These are phyloP conservation scores for Hypericum perforatum DNA, from an alignment of 345 rosid genomes.

Conservation along the genomic window DNA sequence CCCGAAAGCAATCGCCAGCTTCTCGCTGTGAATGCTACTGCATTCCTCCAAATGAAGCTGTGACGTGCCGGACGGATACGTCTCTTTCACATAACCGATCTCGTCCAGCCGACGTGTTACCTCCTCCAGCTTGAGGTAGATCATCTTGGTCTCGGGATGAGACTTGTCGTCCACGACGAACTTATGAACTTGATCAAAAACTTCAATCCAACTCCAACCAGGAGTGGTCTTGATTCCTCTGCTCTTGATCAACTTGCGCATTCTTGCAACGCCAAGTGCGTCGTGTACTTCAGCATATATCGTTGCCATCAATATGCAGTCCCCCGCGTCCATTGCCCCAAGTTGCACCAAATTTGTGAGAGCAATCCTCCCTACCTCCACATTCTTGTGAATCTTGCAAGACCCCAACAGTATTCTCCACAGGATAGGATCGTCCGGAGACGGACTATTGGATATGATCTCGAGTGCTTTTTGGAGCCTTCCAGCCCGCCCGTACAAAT, in stretches of 20 bases:
- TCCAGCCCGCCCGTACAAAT: constrained; percentile 53
- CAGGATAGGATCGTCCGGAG: constrained; percentile 37
- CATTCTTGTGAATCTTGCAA: constrained; percentile 40
- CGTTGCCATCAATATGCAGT: constrained; percentile 36
- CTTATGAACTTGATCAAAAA: constrained; percentile 34
- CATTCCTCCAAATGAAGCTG: constrained; percentile 21
- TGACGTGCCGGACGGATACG: constrained; percentile 2
- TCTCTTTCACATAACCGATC: constrained; percentile 32
- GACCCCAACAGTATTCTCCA: constrained; percentile 44
- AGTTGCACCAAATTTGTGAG: constrained; percentile 29
- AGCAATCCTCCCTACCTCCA: constrained; percentile 35
- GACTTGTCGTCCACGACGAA: constrained; percentile 31
- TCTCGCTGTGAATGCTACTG: constrained; percentile 31
- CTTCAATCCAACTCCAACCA: constrained; percentile 67
- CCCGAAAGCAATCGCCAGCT: constrained; percentile 41
- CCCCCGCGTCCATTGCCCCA: constrained; percentile 41
- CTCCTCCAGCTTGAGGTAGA: constrained; percentile 17
- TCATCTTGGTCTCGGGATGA: constrained; percentile 8
- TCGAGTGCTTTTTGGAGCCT: constrained; percentile 39
- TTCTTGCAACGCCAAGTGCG: constrained; percentile 31
- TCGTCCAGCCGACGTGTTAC: constrained; percentile 16
- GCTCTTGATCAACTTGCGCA: constrained; percentile 40
- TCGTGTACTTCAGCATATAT: constrained; percentile 31
- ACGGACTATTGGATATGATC: constrained; percentile 23
- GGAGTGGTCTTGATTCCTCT: constrained; percentile 26